A percentile compares a stretch with the other conserved stretches of the same genome.
Evolutionary conservation across 2,329 filamentous ascomycete genomes (phyloP).

Genomic region (Ophidiomyces ophidiicola): DNA sequence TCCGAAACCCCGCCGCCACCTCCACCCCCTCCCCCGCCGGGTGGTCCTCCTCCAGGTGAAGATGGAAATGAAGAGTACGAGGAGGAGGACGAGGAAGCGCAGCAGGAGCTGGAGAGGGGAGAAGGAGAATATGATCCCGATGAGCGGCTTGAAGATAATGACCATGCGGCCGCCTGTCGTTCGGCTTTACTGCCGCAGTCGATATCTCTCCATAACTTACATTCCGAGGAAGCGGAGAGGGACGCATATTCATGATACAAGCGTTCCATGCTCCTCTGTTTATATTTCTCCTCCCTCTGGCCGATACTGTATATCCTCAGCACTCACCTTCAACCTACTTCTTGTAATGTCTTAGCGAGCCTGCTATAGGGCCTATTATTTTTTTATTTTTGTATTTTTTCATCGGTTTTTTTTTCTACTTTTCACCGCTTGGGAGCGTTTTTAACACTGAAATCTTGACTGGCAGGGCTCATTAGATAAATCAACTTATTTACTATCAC

Average conservation of each 20-base stretch:
- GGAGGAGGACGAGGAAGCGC: background rate
- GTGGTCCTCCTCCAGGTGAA: background rate
- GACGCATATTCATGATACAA: background rate
- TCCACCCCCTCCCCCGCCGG: constrained; percentile 24
- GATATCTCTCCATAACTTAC: background rate
- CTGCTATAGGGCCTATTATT: too few species aligned
- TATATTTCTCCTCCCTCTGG: background rate
- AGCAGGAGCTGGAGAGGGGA: background rate
- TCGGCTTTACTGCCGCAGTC: background rate
- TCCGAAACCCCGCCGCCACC: constrained; percentile 19
- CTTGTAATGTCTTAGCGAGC: too few species aligned
- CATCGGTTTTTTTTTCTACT: too few species aligned
- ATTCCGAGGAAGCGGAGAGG: background rate
- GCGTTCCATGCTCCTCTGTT: background rate
- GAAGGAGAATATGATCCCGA: background rate
- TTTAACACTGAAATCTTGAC: too few species aligned
- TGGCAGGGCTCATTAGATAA: too few species aligned
- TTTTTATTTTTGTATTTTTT: too few species aligned
- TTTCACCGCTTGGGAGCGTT: too few species aligned
- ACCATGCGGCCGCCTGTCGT: background rate
- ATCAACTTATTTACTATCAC: too few species aligned
- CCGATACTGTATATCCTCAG: too few species aligned
- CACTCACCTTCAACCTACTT: too few species aligned
- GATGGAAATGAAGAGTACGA: background rate
- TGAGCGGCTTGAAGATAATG: background rate